A percentile compares a stretch with the other conserved stretches of the same genome.
phyloP scores from a whole-genome alignment of 2,329 filamentous ascomycete genomes.

The Fusarium guadeloupense region DNA sequence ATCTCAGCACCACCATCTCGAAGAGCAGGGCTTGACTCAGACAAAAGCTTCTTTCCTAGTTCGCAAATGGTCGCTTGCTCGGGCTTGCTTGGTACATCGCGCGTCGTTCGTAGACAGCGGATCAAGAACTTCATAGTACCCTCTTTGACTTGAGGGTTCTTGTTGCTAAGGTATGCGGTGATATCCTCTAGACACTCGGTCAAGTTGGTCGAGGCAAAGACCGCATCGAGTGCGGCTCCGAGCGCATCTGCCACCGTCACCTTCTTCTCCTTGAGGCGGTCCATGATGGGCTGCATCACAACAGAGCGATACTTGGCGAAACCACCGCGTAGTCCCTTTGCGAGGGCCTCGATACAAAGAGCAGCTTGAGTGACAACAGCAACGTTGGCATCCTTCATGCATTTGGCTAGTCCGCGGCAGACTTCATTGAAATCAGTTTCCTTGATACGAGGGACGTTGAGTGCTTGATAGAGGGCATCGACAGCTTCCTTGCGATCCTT shows the following conservation, averaged over 20 bases:
- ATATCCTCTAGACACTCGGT: constrained; percentile 93
- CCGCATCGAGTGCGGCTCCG: constrained; percentile 80
- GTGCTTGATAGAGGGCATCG: constrained; percentile 77
- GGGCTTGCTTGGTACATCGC: constrained; percentile 82
- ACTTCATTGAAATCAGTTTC: constrained; percentile 90
- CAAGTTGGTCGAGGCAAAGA: constrained; percentile 72
- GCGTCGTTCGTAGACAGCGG: constrained; percentile 82
- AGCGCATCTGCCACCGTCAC: constrained; percentile 87
- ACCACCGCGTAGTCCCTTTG: constrained; percentile 80
- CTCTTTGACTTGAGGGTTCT: constrained; percentile 97
- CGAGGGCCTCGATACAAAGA: constrained; percentile 89
- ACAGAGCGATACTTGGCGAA: constrained; percentile 83
- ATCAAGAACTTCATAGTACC: constrained; percentile 95
- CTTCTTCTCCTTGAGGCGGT: constrained; percentile 98
- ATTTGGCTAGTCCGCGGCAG: constrained; percentile 85
- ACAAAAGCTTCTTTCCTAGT: constrained; percentile 84
- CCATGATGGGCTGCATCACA: constrained; percentile 90
- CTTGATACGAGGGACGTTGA: constrained; percentile 91
- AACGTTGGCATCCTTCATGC: constrained; percentile 99
- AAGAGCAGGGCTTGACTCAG: constrained; percentile 86
- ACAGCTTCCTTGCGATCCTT: constrained; percentile 96
- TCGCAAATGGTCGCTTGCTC: constrained; percentile 91
- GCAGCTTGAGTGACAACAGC: constrained; percentile 93
- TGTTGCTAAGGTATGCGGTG: constrained; percentile 83
- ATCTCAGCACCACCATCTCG: constrained; percentile 91